phyloP scores from a whole-genome alignment of 768 basidiomycete species.

The Pisolithus orientalis region DNA sequence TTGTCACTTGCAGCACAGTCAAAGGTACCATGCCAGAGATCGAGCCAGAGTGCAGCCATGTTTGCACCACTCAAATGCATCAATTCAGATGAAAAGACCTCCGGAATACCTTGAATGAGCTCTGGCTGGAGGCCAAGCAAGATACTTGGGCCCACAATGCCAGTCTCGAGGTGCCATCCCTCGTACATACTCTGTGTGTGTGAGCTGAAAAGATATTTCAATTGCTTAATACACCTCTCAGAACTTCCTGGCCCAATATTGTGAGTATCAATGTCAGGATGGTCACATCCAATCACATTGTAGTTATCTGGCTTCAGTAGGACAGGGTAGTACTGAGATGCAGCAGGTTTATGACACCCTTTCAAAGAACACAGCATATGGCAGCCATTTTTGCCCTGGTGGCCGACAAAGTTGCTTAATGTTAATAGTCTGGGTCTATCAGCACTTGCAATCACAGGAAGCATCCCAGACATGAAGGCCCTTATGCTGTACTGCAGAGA shows the following conservation, averaged over 20 bases:
- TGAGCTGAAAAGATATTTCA: not conserved
- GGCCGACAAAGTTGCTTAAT: constrained; percentile 30
- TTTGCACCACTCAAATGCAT: constrained; percentile 37
- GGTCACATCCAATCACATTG: constrained; percentile 13
- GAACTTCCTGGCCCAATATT: constrained; percentile 1
- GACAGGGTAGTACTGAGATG: constrained; percentile 31
- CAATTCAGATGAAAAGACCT: constrained; percentile 30
- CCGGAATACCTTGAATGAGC: constrained; percentile 23
- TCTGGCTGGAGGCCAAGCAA: constrained; percentile 25
- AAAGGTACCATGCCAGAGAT: constrained; percentile 3
- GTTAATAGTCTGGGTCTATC: constrained; percentile 27
- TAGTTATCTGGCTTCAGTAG: constrained; percentile 25
- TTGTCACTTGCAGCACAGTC: constrained; percentile 1
- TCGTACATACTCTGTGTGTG: constrained; percentile 13
- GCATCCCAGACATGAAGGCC: constrained; percentile 19
- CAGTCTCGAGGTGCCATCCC: constrained; percentile 20
- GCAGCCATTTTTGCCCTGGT: constrained; percentile 22
- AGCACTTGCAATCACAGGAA: constrained; percentile 14
- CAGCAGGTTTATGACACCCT: constrained; percentile 26
- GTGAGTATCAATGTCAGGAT: constrained; percentile 17
- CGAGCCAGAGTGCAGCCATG: constrained; percentile 12
- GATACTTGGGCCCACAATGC: constrained; percentile 30
- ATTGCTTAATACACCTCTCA: not conserved
- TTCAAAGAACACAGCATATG: constrained; percentile 24
- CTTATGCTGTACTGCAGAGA: constrained; percentile 13